Conservation (phyloP, 164 flowering plant genomes). For the Stephania japonica region DNA sequence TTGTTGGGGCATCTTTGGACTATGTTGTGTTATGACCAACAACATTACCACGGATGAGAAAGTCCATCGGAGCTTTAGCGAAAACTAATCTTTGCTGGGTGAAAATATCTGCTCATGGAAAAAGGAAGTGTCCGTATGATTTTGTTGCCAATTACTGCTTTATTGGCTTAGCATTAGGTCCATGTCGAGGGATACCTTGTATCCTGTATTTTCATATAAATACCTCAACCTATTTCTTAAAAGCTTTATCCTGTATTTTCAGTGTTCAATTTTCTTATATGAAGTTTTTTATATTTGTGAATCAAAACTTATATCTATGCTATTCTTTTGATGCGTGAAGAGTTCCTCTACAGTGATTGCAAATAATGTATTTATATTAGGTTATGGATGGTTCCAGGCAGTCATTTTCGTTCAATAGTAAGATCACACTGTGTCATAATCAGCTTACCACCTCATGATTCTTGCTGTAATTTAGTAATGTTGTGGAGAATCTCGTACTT, state of each 20-base stretch:
- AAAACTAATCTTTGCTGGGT: no score
- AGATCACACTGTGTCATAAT: not conserved
- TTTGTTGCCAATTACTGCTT: no score
- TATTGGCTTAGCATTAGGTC: no score
- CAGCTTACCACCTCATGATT: not conserved
- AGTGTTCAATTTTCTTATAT: not conserved
- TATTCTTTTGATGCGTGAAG: not conserved
- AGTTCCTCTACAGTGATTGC: not conserved
- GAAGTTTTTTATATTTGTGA: not conserved
- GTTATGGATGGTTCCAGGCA: not conserved
- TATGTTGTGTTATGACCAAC: no score
- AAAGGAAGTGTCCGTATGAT: no score
- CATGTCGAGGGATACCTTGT: not conserved
- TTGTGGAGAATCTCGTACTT: no score
- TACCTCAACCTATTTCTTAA: not conserved
- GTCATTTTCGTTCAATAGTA: not conserved
- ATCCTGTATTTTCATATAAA: no score
- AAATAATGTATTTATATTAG: not conserved
- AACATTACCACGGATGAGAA: no score
- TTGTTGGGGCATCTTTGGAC: no score
- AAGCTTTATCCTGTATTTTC: not conserved
- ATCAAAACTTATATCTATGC: not conserved
- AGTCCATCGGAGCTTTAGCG: no score
- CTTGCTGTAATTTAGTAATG: no score
- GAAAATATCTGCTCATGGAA: no score